Evolutionary conservation across 2,329 filamentous ascomycete species (phyloP), one percentile per base, ranked within the genome.

Genomic region (Fusarium sp.): DNA sequence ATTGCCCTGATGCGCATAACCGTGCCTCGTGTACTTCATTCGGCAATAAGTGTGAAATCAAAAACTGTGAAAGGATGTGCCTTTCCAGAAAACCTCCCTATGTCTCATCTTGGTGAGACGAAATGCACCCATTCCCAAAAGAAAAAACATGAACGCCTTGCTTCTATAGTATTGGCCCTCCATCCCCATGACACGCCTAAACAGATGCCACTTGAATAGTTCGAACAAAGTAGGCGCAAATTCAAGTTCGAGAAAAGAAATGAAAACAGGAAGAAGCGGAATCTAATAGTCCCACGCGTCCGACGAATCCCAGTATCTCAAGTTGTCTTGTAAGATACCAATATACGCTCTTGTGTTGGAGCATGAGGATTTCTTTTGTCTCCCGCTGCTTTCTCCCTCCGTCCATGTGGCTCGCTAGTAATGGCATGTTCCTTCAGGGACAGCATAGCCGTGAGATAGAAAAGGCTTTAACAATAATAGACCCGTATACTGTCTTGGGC

Each of bases 71-170:
- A 44, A 45, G 41, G 29, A 34, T 22, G 11, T 35, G n/a, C 8
- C 24, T 25, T 40, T 43, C 40, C 45, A 34, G 38, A 36, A 39
- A 15, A 10, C 32, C 24, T 29, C 22, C 13, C 22, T 42, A 34
- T 46, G 38, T 35, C 15, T 43, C 35, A 15, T 53, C 36, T 55
- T 31, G 26, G 19, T 22, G 24, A 53, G 29, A 54, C 32, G 24
- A 47, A 51, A 45, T 35, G 43, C 40, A 40, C 29, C 39, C 40
- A 19, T 31, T 15, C 35, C 50, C 41, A 41, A 58, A 19, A 19
- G 3, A 19, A 19, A 19, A 19, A 53, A 32, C 34, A 56, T 45
- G 42, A 69, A 68, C 55, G 61, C 66, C 64, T 38, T 45, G 11
- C 50, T 28, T 49, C 43, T 34, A 36, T 43, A 34, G 7, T 42